Percentiles rank a stretch among this genome's conserved stretches.
These are phyloP conservation scores for Rutstroemia sp. DNA, from an alignment of 2,329 filamentous ascomycete species.

Conservation along the genomic window DNA sequence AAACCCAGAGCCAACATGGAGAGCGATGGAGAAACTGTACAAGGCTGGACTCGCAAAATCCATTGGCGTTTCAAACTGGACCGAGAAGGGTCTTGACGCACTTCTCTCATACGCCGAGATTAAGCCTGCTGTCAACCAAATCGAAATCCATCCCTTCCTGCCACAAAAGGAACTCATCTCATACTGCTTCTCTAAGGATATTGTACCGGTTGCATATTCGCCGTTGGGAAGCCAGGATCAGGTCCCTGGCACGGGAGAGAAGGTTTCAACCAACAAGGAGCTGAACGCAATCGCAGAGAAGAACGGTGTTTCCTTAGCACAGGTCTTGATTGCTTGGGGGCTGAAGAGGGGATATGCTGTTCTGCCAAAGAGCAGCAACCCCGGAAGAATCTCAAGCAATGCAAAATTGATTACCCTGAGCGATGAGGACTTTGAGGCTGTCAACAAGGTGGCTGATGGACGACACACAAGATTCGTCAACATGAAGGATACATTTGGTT, in stretches of 20 bases:
- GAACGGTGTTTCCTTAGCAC: conserved; percentile 51
- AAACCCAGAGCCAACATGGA: conserved; percentile 63
- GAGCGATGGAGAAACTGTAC: conserved; percentile 63
- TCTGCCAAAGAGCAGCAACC: conserved; percentile 65
- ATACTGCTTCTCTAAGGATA: conserved; percentile 58
- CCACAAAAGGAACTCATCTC: conserved; percentile 64
- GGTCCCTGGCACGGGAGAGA: conserved; percentile 59
- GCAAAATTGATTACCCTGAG: conserved; percentile 58
- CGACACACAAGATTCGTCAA: conserved; percentile 68
- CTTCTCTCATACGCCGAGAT: conserved; percentile 41
- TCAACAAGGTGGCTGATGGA: conserved; percentile 54
- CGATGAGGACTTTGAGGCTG: conserved; percentile 49
- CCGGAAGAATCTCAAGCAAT: conserved; percentile 62
- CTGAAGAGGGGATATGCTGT: conserved; percentile 62
- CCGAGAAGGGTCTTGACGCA: conserved; percentile 43
- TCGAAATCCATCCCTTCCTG: conserved; percentile 70
- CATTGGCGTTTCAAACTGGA: conserved; percentile 57
- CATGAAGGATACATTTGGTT: conserved; percentile 76
- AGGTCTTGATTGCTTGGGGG: conserved; percentile 66
- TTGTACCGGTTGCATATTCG: conserved; percentile 66
- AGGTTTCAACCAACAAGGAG: conserved; percentile 52
- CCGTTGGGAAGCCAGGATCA: conserved; percentile 59
- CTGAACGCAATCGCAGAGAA: conserved; percentile 58
- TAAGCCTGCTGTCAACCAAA: conserved; percentile 44
- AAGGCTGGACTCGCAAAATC: conserved; percentile 48